A percentile compares a stretch with the other conserved stretches of the same genome.
phyloP scores from a whole-genome alignment of 805 yeast genomes.

The Kregervanrija pseudodelftensis region DNA sequence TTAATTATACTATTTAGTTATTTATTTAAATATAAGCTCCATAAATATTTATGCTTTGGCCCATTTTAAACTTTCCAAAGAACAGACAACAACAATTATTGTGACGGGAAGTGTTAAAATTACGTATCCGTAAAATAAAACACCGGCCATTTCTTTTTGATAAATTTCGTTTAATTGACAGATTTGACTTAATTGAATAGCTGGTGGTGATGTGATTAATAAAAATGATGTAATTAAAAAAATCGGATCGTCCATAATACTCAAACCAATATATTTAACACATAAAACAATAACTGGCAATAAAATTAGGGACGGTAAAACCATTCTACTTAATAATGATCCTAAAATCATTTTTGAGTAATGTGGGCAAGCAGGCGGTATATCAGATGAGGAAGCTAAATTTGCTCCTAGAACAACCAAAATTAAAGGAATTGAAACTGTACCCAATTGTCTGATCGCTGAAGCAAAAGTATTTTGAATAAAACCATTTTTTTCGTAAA shows the following conservation, averaged over 20 bases:
- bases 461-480: conserved; percentile 57
- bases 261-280: conserved; percentile 56
- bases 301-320: conserved; percentile 60
- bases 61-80: conserved; percentile 46
- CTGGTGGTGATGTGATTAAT: conserved; percentile 75
- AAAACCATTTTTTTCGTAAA: conserved; percentile 55
- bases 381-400: conserved; percentile 58
- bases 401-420: conserved; percentile 75
- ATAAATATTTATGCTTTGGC: conserved; percentile 12
- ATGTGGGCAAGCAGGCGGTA: conserved; percentile 58
- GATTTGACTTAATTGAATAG: conserved; percentile 75
- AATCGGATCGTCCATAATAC: conserved; percentile 76
- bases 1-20: too few species aligned
- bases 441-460: conserved; percentile 59
- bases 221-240: conserved; percentile 70
- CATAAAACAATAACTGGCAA: conserved; percentile 59
- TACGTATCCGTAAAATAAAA: conserved; percentile 77
- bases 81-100: conserved; percentile 60
- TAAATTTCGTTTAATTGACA: conserved; percentile 69
- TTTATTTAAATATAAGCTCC: not conserved
- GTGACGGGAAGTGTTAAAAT: conserved; percentile 71
- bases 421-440: conserved; percentile 72
- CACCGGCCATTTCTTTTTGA: conserved; percentile 79
- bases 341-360: conserved; percentile 60
- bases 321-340: conserved; percentile 70